Evolutionary conservation across 768 basidiomycete genomes (phyloP).

Genomic region (Lentinula raphanica): DNA sequence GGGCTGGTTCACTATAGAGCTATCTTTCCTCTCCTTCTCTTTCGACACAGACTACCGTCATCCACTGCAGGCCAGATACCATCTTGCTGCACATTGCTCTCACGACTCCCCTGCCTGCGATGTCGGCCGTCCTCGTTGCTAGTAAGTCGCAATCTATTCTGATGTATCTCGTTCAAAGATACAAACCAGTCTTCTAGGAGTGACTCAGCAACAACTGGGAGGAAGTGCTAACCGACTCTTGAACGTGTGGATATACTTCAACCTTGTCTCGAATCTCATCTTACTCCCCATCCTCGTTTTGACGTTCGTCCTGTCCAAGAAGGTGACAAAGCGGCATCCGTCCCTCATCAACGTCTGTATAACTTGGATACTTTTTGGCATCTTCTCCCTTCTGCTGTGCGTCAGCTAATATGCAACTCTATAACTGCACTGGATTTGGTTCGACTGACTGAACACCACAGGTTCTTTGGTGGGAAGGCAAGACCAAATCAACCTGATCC

Average conservation of each 20-base stretch:
- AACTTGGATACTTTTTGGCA: conserved; percentile 42
- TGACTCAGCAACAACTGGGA: conserved; percentile 18
- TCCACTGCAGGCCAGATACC: conserved; percentile 21
- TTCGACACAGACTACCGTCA: conserved; percentile 17
- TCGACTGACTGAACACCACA: conserved; percentile 6
- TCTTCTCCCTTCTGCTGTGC: conserved; percentile 39
- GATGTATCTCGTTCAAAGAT: background rate
- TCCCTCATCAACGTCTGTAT: conserved; percentile 42
- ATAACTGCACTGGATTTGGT: background rate
- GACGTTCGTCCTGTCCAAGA: conserved; percentile 38
- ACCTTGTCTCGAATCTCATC: conserved; percentile 41
- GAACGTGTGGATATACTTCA: conserved; percentile 38
- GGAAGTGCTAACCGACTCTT: conserved; percentile 23
- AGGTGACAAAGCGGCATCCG: conserved; percentile 31
- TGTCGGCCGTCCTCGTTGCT: background rate
- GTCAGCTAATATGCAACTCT: conserved; percentile 9
- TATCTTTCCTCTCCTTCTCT: conserved; percentile 12
- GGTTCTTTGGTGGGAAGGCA: conserved; percentile 36
- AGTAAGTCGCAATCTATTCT: background rate
- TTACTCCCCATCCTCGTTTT: conserved; percentile 37
- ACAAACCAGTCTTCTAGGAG: conserved; percentile 12
- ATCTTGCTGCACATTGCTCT: conserved; percentile 2
- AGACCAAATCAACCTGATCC: conserved; percentile 29
- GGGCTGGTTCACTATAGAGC: background rate
- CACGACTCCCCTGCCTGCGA: background rate